phyloP scores from a whole-genome alignment of 148 eudicot genomes.

The Heliamphora exappendiculata region DNA sequence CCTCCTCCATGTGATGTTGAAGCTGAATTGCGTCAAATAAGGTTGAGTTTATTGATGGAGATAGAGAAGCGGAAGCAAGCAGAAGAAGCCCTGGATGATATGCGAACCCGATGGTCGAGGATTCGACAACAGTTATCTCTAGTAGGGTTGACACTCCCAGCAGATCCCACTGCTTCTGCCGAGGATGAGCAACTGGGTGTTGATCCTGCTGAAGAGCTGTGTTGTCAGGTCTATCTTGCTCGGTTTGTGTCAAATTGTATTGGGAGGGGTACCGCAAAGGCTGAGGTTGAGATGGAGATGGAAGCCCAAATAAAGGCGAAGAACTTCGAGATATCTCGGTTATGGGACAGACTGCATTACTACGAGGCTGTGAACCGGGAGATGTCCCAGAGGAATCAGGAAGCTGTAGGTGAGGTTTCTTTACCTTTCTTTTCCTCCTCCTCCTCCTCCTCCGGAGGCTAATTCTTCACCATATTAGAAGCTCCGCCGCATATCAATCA shows the following conservation, averaged over 20 bases:
- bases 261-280: constrained; percentile 74
- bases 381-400: constrained; percentile 99
- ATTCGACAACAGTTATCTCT: constrained; percentile 49
- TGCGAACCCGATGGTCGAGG: constrained; percentile 59
- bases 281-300: constrained; percentile 79
- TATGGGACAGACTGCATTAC: constrained; percentile 74
- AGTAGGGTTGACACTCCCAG: constrained; percentile 68
- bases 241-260: constrained; percentile 69
- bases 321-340: constrained; percentile 85
- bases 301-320: constrained; percentile 71
- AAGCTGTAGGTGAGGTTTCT: constrained; percentile 67
- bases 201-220: constrained; percentile 53
- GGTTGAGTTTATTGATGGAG: constrained; percentile 71
- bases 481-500: neutral
- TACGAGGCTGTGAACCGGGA: constrained; percentile 88
- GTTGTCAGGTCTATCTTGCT: constrained; percentile 55
- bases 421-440: neutral
- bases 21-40: constrained; percentile 71
- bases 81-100: constrained; percentile 52
- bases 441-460: too few relatives aligned
- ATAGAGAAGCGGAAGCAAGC: constrained; percentile 86
- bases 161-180: constrained; percentile 29
- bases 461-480: too few relatives aligned
- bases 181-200: constrained; percentile 31
- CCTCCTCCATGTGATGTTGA: constrained; percentile 43